Evolutionary conservation across 2,329 filamentous ascomycete species (phyloP), one percentile per base, ranked within the genome.

Genomic region (Stagonosporopsis rhizophila): DNA sequence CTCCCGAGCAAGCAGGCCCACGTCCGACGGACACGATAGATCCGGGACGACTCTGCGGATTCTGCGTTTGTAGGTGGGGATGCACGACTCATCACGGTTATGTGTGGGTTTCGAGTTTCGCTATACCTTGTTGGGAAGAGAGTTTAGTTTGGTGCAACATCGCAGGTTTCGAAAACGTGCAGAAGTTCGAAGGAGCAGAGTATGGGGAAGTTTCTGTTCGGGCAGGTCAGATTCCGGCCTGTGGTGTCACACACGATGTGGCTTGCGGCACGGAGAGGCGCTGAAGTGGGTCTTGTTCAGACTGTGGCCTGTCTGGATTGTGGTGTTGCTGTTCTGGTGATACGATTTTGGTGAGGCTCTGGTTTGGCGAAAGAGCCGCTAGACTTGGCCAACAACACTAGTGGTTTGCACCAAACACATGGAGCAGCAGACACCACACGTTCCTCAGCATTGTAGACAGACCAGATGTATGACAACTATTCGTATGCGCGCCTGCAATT

Each of bases 71-170:
- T 35, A 42, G 15, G 52, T 48, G 19, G 41, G 60, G 56, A 68
- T 65, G 65, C 65, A 60, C 45, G 32, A 41, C 46, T 39, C 44
- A 48, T 49, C 41, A 44, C 42, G 17, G 45, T 56, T 52, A 25
- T 44, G 60, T 62, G 53, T 61, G 44, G 46, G 53, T 42, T 59
- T 44, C 30, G 40, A 52, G 62, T 70, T 68, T 69, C 62, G 66
- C 44, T 60, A 42, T 50, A 41, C 62, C 56, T 46, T 47, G 63
- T 66, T 62, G 34, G 56, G 61, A 11, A 40, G 53, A 55, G 56
- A 52, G 58, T 65, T 60, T 62, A 52, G 37, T 64, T 66, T 72
- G 53, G 66, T 67, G 72, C 65, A 61, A 64, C 71, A 73, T 60
- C 50, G 52, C 44, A 40, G 32, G 73, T 75, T 74, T 75, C 73